These are phyloP conservation scores for Hypericum perforatum DNA, from an alignment of 345 rosid genomes.

Conservation along the genomic window DNA sequence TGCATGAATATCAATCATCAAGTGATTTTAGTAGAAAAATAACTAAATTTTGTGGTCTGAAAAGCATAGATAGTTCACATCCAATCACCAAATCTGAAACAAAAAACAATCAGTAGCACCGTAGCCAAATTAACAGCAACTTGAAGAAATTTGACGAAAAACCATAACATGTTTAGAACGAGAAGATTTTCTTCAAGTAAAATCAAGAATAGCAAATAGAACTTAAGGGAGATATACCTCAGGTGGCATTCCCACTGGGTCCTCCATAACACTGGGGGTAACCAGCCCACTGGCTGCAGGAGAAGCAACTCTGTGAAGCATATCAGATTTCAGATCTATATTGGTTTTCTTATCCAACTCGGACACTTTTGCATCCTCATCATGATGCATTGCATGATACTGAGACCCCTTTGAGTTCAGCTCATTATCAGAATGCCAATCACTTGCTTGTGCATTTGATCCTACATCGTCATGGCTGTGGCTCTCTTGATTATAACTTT, in stretches of 20 bases:
- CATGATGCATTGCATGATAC: slow-evolving; percentile 34
- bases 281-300: slow-evolving; percentile 19
- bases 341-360: slow-evolving; percentile 26
- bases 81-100: too few species aligned
- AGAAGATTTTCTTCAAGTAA: slow-evolving; percentile 7
- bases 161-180: background rate
- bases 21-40: too few species aligned
- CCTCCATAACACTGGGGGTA: slow-evolving; percentile 33
- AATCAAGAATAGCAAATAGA: slow-evolving; percentile 6
- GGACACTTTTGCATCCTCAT: slow-evolving; percentile 31
- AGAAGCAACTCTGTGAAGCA: slow-evolving; percentile 22
- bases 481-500: slow-evolving; percentile 37
- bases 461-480: slow-evolving; percentile 35
- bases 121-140: too few species aligned
- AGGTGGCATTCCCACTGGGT: slow-evolving; percentile 80
- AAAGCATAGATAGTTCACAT: too few species aligned
- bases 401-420: slow-evolving; percentile 44
- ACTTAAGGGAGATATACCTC: slow-evolving; percentile 44
- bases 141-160: too few species aligned
- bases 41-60: too few species aligned
- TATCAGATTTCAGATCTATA: slow-evolving; percentile 28
- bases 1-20: too few species aligned
- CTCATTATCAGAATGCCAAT: slow-evolving; percentile 83
- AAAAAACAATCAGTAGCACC: too few species aligned
- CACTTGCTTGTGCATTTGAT: slow-evolving; percentile 35